Conservation (phyloP, 148 eudicot genomes). For the Fagopyrum esculentum region DNA sequence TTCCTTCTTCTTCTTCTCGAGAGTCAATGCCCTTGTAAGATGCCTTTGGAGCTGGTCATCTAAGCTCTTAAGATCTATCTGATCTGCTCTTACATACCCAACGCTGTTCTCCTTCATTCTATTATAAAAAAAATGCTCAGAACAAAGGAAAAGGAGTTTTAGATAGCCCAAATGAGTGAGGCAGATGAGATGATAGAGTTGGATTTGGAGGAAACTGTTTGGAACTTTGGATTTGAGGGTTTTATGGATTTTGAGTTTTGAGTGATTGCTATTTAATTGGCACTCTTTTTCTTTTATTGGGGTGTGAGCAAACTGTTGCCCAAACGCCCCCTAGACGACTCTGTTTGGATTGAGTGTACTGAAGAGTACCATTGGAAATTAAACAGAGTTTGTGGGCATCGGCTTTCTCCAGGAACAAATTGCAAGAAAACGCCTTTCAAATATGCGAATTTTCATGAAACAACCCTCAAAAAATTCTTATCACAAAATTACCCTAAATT, state of each 20-base stretch:
- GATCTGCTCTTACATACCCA: conserved; percentile 82
- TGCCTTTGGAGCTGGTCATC: conserved; percentile 84
- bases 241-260: background rate
- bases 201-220: background rate
- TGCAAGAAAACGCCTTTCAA: too few relatives aligned
- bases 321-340: background rate
- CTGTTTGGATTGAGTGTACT: conserved; percentile 7
- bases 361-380: conserved; percentile 5
- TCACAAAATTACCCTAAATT: too few relatives aligned
- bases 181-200: background rate
- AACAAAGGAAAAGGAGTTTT: background rate
- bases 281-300: background rate
- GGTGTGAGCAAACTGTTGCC: background rate
- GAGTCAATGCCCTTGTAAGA: conserved; percentile 49
- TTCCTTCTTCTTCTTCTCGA: conserved; percentile 41
- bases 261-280: conserved; percentile 5
- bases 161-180: background rate
- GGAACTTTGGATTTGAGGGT: background rate
- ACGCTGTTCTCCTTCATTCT: conserved; percentile 38
- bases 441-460: too few relatives aligned
- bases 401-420: background rate
- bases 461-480: too few relatives aligned
- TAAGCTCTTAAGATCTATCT: conserved; percentile 85
- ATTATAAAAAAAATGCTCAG: background rate
- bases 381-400: background rate